phyloP scores from a whole-genome alignment of 306 rosid species.

The Corylus heterophylla region DNA sequence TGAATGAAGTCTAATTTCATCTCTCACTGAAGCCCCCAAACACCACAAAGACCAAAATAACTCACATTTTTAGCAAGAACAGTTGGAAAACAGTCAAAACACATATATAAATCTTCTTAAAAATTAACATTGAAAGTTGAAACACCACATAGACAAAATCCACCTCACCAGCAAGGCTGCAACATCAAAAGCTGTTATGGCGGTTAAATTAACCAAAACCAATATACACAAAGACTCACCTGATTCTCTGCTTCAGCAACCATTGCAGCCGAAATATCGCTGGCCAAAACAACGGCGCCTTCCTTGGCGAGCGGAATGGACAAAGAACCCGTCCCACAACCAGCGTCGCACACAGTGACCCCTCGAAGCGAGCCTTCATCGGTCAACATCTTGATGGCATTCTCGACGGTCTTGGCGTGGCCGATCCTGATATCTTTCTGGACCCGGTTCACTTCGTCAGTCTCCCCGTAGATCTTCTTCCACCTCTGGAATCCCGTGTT shows the following conservation, averaged over 20 bases:
- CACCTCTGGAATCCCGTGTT: conserved; percentile 90
- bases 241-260: conserved; percentile 80
- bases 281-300: conserved; percentile 69
- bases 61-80: neutral
- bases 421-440: conserved; percentile 83
- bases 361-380: conserved; percentile 67
- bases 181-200: neutral
- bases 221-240: conserved; percentile 31
- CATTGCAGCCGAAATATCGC: conserved; percentile 90
- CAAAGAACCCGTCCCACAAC: conserved; percentile 94
- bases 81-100: neutral
- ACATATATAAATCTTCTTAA: neutral
- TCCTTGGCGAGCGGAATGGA: conserved; percentile 86
- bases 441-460: conserved; percentile 84
- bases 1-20: neutral
- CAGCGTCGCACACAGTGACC: conserved; percentile 80
- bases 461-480: conserved; percentile 92
- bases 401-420: conserved; percentile 88
- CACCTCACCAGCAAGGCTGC: neutral
- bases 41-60: neutral
- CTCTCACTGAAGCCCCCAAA: neutral
- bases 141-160: neutral
- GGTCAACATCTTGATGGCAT: conserved; percentile 58
- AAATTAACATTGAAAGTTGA: neutral
- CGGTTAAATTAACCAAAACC: neutral